Percentiles rank a stretch among this genome's conserved stretches.
phyloP scores from a whole-genome alignment of 805 yeast species.

The Metschnikowia picachoensis region DNA sequence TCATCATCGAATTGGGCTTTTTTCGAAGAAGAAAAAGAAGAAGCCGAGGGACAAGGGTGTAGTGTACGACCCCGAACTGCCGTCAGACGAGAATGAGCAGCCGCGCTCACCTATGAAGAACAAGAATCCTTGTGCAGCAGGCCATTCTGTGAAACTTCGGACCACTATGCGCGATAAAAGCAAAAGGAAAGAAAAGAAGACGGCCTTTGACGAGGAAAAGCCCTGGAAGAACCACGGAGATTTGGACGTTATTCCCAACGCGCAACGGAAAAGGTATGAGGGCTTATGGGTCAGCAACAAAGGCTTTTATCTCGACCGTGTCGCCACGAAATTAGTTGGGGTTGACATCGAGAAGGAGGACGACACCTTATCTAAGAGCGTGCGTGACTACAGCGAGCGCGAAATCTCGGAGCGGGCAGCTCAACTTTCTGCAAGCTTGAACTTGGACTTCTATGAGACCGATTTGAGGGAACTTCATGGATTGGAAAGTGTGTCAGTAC shows the following conservation, averaged over 20 bases:
- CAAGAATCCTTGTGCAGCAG: neutral
- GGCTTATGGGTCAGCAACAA: constrained; percentile 91
- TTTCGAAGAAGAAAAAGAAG: constrained; percentile 10
- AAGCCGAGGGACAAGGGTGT: constrained; percentile 5
- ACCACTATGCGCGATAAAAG: constrained; percentile 49
- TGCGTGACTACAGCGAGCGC: constrained; percentile 15
- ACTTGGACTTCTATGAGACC: constrained; percentile 20
- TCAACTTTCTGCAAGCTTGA: constrained; percentile 25
- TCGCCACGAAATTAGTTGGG: constrained; percentile 32
- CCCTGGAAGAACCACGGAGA: constrained; percentile 91
- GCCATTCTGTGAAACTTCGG: constrained; percentile 37
- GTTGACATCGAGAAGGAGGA: constrained; percentile 25
- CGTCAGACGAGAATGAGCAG: constrained; percentile 8
- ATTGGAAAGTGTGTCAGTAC: constrained; percentile 23
- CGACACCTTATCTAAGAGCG: constrained; percentile 6
- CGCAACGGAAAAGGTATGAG: constrained; percentile 84
- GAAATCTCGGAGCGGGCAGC: constrained; percentile 19
- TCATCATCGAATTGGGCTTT: constrained; percentile 9
- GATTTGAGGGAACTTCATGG: constrained; percentile 30
- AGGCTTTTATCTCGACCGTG: constrained; percentile 52
- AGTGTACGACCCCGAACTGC: constrained; percentile 9
- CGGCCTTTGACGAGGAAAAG: constrained; percentile 73
- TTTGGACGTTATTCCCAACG: constrained; percentile 46
- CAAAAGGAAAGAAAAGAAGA: constrained; percentile 35
- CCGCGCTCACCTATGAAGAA: neutral